Evolutionary conservation across 2,329 filamentous ascomycete genomes (phyloP), one percentile per base, ranked within the genome.

Genomic region (Neoascochyta sp.): DNA sequence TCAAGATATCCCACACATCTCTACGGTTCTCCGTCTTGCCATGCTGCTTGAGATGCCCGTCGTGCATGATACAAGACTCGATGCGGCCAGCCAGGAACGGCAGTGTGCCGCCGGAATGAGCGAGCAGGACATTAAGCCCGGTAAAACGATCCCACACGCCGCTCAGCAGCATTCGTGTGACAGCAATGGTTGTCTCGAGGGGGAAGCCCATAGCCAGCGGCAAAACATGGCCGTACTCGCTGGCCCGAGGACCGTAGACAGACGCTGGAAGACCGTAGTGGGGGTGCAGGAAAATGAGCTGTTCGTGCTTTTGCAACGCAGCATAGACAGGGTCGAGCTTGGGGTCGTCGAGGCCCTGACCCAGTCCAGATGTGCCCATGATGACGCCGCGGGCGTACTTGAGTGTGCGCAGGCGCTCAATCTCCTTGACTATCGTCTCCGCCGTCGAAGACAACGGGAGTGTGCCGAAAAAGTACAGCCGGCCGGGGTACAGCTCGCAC

Each of bases 171-270:
- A 95, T 93, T 25, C 89, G 73, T 4, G 85, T 79, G 2, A 95
- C 81, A 0, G 88, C 86, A 47, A 95, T 90, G 2, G 89, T 95
- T 1, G 89, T 95, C 65, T 95, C 89, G 45, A 95, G 76, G 0
- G 89, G 88, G 57, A 95, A 95, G 0, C 89, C 89, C 3, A 95
- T 68, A 0, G 87, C 86, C 0, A 95, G 69, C 0, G 88, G 85
- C 3, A 95, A 71, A 1, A 95, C 87, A 58, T 95, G 89, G 0
- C 89, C 89, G 55, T 93, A 95, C 17, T 75, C 72, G 38, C 82
- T 80, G 0, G 76, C 77, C 6, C 82, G 70, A 0, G 84, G 76
- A 0, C 89, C 89, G 65, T 85, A 95, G 3, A 93, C 86, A 7
- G 79, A 75, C 36, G 76, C 75, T 0, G 87, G 88, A 3, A 95